phyloP scores from a whole-genome alignment of 2,329 filamentous ascomycete genomes.

The Coniochaeta sp. region DNA sequence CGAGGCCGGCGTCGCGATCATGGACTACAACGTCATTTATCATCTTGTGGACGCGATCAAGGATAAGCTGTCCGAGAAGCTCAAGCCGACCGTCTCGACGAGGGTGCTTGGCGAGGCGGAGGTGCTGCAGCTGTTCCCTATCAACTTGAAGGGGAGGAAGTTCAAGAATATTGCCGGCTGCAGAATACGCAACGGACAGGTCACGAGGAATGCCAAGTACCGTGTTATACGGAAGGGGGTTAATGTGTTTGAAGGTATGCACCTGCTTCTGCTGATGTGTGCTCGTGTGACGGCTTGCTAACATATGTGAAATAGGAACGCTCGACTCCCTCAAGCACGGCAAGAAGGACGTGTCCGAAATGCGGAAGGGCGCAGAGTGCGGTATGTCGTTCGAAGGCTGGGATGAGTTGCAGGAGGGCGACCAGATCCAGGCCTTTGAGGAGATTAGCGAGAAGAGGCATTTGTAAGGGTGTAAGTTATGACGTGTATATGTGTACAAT shows the following conservation, averaged over 20 bases:
- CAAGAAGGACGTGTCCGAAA: slow-evolving; percentile 85
- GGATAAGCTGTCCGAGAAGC: slow-evolving; percentile 57
- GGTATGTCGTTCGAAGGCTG: slow-evolving; percentile 80
- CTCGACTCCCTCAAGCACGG: slow-evolving; percentile 80
- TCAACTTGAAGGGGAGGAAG: slow-evolving; percentile 66
- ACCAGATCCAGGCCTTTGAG: slow-evolving; percentile 84
- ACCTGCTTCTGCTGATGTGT: background rate
- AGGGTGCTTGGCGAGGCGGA: slow-evolving; percentile 85
- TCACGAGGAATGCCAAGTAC: slow-evolving; percentile 58
- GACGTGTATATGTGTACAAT: slow-evolving; percentile 1
- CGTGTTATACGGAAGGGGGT: slow-evolving; percentile 66
- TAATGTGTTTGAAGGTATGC: slow-evolving; percentile 75
- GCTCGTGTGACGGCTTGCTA: too few relatives aligned
- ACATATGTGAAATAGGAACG: slow-evolving; percentile 49
- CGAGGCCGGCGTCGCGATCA: slow-evolving; percentile 62
- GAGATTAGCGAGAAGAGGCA: slow-evolving; percentile 65
- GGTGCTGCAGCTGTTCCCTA: slow-evolving; percentile 73
- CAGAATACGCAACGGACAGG: slow-evolving; percentile 72
- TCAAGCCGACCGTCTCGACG: slow-evolving; percentile 59
- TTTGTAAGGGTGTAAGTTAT: slow-evolving; percentile 35
- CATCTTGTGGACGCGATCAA: slow-evolving; percentile 68
- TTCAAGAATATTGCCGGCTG: slow-evolving; percentile 79
- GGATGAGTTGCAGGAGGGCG: slow-evolving; percentile 70
- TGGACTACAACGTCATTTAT: slow-evolving; percentile 86
- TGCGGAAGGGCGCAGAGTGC: slow-evolving; percentile 90